Conservation (phyloP, 768 basidiomycete genomes). For the Russula emetica region DNA sequence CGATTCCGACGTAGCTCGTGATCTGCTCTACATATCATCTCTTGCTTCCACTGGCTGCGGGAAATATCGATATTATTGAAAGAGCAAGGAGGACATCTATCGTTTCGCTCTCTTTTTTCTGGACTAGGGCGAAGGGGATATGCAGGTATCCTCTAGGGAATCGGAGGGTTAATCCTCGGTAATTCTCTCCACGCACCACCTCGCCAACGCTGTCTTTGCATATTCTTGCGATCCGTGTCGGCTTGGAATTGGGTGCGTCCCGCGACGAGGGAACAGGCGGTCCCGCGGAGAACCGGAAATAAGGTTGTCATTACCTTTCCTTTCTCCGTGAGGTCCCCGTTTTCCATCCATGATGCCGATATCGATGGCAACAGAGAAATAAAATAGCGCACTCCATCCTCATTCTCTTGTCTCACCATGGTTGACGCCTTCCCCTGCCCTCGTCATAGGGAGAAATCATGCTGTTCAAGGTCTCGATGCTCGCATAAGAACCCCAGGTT, state of each 20-base stretch:
- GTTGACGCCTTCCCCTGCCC: background rate
- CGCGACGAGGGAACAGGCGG: background rate
- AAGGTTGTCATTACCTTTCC: background rate
- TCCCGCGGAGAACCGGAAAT: background rate
- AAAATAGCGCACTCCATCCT: background rate
- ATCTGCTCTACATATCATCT: background rate
- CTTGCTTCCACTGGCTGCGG: background rate
- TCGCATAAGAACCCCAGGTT: constrained; percentile 41
- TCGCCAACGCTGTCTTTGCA: background rate
- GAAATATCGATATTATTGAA: background rate
- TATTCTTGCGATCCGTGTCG: background rate
- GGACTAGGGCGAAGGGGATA: background rate
- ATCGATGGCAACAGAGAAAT: background rate
- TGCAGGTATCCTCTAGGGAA: too few species aligned
- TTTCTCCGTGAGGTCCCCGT: background rate
- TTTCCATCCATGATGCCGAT: background rate
- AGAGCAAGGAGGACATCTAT: background rate
- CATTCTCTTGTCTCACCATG: background rate
- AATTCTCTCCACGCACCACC: background rate
- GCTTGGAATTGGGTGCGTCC: background rate
- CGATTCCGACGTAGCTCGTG: background rate
- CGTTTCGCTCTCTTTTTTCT: too few species aligned
- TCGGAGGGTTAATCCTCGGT: background rate
- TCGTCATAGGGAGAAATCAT: background rate
- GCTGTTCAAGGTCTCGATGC: constrained; percentile 32